phyloP scores from a whole-genome alignment of 208 protist species.

The Acanthamoeba lenticulata region DNA sequence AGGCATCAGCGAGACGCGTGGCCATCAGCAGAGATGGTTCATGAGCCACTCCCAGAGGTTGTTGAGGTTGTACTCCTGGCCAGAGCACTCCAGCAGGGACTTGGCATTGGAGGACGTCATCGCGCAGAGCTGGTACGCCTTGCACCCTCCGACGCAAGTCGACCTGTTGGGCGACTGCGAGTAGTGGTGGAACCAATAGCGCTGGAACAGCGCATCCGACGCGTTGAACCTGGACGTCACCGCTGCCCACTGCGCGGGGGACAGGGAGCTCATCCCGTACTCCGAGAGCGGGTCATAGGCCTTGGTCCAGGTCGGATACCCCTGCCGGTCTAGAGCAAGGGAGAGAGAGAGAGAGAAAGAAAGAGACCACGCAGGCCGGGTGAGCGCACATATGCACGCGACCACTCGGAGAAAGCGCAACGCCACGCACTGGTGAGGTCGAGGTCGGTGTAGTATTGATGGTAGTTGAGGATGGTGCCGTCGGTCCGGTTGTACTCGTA shows the following conservation, averaged over 20 bases:
- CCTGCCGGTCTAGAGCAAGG: neutral
- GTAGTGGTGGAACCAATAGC: slow-evolving; percentile 9
- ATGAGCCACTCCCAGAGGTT: slow-evolving; percentile 62
- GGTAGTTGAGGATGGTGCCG: slow-evolving; percentile 6
- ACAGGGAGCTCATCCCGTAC: neutral
- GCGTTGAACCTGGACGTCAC: neutral
- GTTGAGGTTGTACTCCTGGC: slow-evolving; percentile 21
- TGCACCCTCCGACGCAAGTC: neutral
- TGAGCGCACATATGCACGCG: too few relatives aligned
- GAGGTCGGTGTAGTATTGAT: slow-evolving; percentile 51
- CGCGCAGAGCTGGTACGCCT: neutral
- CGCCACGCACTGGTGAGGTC: neutral
- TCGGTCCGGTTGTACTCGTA: slow-evolving; percentile 17
- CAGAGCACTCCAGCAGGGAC: neutral
- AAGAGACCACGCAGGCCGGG: neutral
- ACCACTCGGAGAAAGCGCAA: neutral
- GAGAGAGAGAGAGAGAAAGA: neutral
- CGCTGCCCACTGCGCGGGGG: neutral
- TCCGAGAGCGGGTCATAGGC: neutral
- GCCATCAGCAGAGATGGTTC: slow-evolving; percentile 25
- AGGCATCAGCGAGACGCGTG: neutral
- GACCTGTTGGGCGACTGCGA: neutral
- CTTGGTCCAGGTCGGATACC: slow-evolving; percentile 4
- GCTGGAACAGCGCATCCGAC: slow-evolving; percentile 32
- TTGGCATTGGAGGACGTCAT: neutral